These are phyloP conservation scores for Malassezia nana DNA, from an alignment of 1,284 basidiomycete genomes.

Conservation along the genomic window DNA sequence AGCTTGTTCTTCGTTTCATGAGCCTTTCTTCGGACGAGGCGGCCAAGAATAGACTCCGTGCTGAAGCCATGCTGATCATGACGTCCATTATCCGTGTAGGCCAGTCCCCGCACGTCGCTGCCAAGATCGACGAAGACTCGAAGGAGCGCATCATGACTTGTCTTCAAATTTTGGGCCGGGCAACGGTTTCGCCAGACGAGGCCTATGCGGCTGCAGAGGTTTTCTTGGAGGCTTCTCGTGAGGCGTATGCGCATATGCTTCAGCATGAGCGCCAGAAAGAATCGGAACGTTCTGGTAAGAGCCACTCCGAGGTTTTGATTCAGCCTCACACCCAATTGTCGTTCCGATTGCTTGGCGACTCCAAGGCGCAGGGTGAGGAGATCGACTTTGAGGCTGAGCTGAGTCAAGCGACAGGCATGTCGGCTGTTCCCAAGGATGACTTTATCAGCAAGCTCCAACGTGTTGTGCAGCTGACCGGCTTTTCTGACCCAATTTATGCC, in stretches of 20 bases:
- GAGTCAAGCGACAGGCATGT: conserved; percentile 74
- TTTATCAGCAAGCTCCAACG: conserved; percentile 91
- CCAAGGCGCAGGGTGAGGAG: conserved; percentile 55
- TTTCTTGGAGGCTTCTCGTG: conserved; percentile 85
- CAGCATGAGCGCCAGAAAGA: conserved; percentile 59
- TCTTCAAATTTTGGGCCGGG: conserved; percentile 70
- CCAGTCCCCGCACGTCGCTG: conserved; percentile 84
- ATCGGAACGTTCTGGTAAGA: conserved; percentile 75
- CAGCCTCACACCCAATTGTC: conserved; percentile 86
- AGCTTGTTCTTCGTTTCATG: conserved; percentile 74
- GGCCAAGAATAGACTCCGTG: conserved; percentile 56
- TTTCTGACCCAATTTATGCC: conserved; percentile 96
- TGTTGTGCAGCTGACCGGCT: conserved; percentile 92
- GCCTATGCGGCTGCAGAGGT: conserved; percentile 65
- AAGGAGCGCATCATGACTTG: conserved; percentile 94
- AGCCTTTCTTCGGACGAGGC: conserved; percentile 60
- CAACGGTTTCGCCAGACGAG: conserved; percentile 20
- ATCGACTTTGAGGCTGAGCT: conserved; percentile 76
- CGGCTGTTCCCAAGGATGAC: conserved; percentile 71
- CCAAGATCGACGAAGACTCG: conserved; percentile 94
- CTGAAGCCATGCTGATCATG: conserved; percentile 98
- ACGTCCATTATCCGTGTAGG: conserved; percentile 90
- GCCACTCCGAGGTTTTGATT: conserved; percentile 62
- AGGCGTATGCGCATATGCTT: conserved; percentile 89
- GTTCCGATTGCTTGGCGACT: conserved; percentile 92